A percentile compares a stretch with the other conserved stretches of the same genome.
These are phyloP conservation scores for Gnaphalium uliginosum DNA, from an alignment of 129 eudicot species.

Conservation along the genomic window DNA sequence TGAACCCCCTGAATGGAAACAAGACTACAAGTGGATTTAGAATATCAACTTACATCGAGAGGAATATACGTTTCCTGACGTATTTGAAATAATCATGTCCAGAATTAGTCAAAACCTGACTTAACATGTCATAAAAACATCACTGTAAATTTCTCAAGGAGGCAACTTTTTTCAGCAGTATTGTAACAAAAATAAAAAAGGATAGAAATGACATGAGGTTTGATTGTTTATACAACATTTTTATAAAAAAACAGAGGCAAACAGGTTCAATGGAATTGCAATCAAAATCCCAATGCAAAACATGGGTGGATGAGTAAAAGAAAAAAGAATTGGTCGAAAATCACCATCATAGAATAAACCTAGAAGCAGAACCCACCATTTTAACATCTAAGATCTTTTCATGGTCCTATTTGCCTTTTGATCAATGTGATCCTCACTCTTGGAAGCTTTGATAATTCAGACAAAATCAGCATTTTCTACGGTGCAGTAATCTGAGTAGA, in stretches of 20 bases:
- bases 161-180: not conserved
- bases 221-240: conserved; percentile 32
- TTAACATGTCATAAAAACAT: not conserved
- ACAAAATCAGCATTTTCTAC: conserved; percentile 17
- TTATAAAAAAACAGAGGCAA: conserved; percentile 14
- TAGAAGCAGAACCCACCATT: conserved; percentile 5
- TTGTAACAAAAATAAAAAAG: not conserved
- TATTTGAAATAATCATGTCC: too few relatives aligned
- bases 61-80: not conserved
- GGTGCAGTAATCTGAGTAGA: conserved; percentile 33
- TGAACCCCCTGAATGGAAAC: not conserved
- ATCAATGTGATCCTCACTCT: conserved; percentile 14
- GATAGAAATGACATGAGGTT: conserved; percentile 18
- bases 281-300: conserved; percentile 25
- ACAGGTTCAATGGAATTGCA: conserved; percentile 22
- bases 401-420: conserved; percentile 1
- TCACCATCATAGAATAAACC: not conserved
- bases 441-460: not conserved
- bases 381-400: conserved; percentile 7
- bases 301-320: conserved; percentile 19
- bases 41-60: not conserved
- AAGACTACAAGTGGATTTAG: not conserved
- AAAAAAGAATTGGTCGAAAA: conserved; percentile 22
- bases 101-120: not conserved
- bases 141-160: not conserved